These are phyloP conservation scores for Glycine soja DNA, from an alignment of 306 rosid species.

Conservation along the genomic window DNA sequence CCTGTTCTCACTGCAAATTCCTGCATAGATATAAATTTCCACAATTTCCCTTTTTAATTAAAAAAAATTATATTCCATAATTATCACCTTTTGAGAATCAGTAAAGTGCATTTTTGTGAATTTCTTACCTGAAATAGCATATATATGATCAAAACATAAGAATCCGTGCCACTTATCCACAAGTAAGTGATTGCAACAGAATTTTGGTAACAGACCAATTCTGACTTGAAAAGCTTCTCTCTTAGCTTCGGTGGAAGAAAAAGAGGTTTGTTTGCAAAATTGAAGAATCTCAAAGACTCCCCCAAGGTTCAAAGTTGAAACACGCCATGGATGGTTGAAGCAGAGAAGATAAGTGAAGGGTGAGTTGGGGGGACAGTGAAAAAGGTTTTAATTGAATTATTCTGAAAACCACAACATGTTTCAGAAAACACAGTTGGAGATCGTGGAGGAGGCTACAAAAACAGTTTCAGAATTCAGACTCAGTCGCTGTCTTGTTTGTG, in stretches of 20 bases:
- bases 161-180: conserved; percentile 40
- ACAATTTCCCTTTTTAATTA: neutral
- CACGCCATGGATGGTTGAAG: neutral
- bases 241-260: too few species aligned
- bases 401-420: conserved; percentile 32
- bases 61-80: neutral
- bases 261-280: neutral
- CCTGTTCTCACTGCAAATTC: conserved; percentile 38
- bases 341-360: conserved; percentile 8
- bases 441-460: conserved; percentile 25
- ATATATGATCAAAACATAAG: conserved; percentile 38
- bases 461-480: conserved; percentile 34
- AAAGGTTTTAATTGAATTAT: conserved; percentile 11
- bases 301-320: conserved; percentile 3
- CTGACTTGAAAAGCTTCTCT: neutral
- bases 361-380: conserved; percentile 19
- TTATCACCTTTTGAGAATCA: neutral
- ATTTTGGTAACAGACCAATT: conserved; percentile 28
- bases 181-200: neutral
- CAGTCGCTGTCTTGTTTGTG: conserved; percentile 39
- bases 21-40: conserved; percentile 40
- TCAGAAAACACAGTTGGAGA: conserved; percentile 32
- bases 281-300: neutral
- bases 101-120: neutral
- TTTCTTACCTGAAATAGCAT: conserved; percentile 50